These are phyloP conservation scores for Adiantum capillusveneris DNA, from an alignment of 75 land plant genomes.

Conservation along the genomic window DNA sequence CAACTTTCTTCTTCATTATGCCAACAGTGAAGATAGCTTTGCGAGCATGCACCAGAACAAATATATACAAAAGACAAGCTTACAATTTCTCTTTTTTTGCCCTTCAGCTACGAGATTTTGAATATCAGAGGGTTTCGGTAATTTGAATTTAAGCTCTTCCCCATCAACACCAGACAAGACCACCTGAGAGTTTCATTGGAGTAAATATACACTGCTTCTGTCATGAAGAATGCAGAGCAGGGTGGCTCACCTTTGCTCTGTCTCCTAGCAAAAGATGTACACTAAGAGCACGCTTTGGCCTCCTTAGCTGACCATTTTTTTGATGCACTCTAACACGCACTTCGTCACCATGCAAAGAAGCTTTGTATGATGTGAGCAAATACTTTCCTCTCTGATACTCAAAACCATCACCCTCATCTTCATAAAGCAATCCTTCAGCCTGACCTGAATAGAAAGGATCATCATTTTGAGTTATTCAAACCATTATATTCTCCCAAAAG, in stretches of 20 bases:
- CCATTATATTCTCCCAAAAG: too few relatives aligned
- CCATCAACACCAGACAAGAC: constrained; percentile 60
- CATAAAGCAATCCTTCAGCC: constrained; percentile 82
- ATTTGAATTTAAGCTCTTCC: constrained; percentile 43
- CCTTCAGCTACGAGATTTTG: constrained; percentile 29
- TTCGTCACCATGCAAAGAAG: constrained; percentile 50
- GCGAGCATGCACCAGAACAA: too few relatives aligned
- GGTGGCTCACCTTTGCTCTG: constrained; percentile 26
- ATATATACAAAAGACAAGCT: too few relatives aligned
- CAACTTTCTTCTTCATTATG: too few relatives aligned
- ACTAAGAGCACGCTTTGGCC: constrained; percentile 65
- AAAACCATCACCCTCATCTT: constrained; percentile 94
- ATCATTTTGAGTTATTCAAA: too few relatives aligned
- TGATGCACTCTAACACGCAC: constrained; percentile 51
- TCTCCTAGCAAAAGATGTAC: constrained; percentile 67
- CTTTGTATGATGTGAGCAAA: constrained; percentile 71
- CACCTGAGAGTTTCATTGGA: constrained; percentile 1
- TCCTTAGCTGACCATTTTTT: constrained; percentile 59
- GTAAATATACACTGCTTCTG: too few relatives aligned
- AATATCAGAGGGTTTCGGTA: constrained; percentile 61
- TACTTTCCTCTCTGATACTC: constrained; percentile 52
- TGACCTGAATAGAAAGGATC: too few relatives aligned
- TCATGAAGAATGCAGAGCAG: too few relatives aligned
- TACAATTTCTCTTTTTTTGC: constrained; percentile 11
- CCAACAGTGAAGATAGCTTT: too few relatives aligned